Percentiles rank a stretch among this genome's conserved stretches.
These are phyloP conservation scores for Solanum dulcamara DNA, from an alignment of 257 asterid genomes.

Conservation along the genomic window DNA sequence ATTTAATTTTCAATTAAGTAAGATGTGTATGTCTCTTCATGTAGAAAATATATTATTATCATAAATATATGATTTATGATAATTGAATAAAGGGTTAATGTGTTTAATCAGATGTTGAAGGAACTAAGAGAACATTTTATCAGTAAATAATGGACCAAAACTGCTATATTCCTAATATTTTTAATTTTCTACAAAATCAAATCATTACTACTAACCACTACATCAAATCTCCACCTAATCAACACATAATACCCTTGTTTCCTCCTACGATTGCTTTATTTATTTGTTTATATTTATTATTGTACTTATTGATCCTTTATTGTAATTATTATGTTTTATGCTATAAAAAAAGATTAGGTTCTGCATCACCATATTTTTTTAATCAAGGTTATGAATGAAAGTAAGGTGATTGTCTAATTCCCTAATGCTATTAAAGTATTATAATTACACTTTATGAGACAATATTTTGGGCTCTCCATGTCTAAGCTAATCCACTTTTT, in stretches of 20 bases:
- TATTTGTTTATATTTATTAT: not conserved
- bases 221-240: constrained; percentile 15
- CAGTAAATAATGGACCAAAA: not conserved
- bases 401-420: not conserved
- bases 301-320: not conserved
- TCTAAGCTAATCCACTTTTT: not conserved
- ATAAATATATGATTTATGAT: too few relatives aligned
- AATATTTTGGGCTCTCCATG: constrained; percentile 4
- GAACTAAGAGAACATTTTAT: not conserved
- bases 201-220: constrained; percentile 19
- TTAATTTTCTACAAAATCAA: constrained; percentile 7
- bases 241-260: constrained; percentile 35
- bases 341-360: not conserved
- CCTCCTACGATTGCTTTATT: not conserved
- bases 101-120: not conserved
- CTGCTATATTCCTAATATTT: not conserved
- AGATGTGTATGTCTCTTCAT: not conserved
- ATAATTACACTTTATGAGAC: constrained; percentile 1
- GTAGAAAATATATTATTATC: not conserved
- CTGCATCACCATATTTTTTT: not conserved
- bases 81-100: not conserved
- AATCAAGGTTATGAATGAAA: not conserved
- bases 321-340: not conserved
- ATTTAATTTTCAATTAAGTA: not conserved
- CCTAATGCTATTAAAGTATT: not conserved